Percentiles rank a stretch among this genome's conserved stretches.
Evolutionary conservation across 2,329 filamentous ascomycete genomes (phyloP).

Genomic region (Podosphaera xanthii): DNA sequence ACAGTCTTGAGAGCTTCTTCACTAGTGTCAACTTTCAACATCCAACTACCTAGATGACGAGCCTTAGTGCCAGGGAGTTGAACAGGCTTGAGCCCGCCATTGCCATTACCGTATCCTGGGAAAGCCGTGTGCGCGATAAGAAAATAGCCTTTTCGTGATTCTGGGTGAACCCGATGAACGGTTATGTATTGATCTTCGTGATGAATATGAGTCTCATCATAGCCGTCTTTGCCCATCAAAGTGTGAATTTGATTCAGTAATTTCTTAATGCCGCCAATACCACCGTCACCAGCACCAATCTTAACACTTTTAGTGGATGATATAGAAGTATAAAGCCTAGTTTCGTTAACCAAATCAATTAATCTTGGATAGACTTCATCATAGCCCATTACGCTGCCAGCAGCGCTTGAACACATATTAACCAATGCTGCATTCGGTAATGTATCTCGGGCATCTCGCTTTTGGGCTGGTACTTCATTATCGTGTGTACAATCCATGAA

Average conservation of each 20-base stretch:
- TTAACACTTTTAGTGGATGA: slow-evolving; percentile 44
- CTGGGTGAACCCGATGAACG: slow-evolving; percentile 81
- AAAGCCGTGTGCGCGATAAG: slow-evolving; percentile 91
- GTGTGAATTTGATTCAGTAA: slow-evolving; percentile 86
- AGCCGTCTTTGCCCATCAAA: slow-evolving; percentile 84
- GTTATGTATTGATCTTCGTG: slow-evolving; percentile 94
- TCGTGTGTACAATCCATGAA: slow-evolving; percentile 99
- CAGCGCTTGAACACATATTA: slow-evolving; percentile 85
- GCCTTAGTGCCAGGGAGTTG: slow-evolving; percentile 66
- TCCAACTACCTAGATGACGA: slow-evolving; percentile 75
- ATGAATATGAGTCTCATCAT: slow-evolving; percentile 88
- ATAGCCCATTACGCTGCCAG: slow-evolving; percentile 92
- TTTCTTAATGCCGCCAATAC: slow-evolving; percentile 79
- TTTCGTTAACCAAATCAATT: slow-evolving; percentile 85
- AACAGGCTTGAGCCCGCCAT: slow-evolving; percentile 58
- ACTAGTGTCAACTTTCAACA: slow-evolving; percentile 65
- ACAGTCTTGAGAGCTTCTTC: slow-evolving; percentile 43
- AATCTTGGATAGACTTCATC: slow-evolving; percentile 88
- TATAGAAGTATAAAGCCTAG: slow-evolving; percentile 54
- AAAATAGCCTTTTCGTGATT: slow-evolving; percentile 82
- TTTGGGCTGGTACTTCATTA: slow-evolving; percentile 89
- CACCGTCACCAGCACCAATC: slow-evolving; percentile 47
- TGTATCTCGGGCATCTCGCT: slow-evolving; percentile 81
- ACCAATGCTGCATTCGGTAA: slow-evolving; percentile 85
- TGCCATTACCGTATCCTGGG: slow-evolving; percentile 68